Percentiles rank a stretch among this genome's conserved stretches.
Evolutionary conservation across 768 basidiomycete genomes (phyloP).

Genomic region (Lactarius sanguifluus): DNA sequence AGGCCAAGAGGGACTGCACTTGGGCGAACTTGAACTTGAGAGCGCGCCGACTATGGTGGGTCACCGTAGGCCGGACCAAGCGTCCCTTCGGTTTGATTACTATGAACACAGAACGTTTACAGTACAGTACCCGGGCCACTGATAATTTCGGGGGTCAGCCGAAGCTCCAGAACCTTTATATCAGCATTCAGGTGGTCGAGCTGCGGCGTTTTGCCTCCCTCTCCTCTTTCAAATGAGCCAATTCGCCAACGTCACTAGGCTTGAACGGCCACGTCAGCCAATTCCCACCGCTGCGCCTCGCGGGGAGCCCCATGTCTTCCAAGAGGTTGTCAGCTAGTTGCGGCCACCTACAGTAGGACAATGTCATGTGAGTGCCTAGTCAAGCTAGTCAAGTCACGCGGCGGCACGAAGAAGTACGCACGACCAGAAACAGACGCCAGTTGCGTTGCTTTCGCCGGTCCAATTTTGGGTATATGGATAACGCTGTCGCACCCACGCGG

Average conservation of each 20-base stretch:
- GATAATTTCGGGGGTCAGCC: not conserved
- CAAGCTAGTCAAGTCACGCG: not conserved
- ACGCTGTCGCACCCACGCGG: slow-evolving; percentile 55
- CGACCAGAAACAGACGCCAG: slow-evolving; percentile 52
- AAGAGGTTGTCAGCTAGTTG: slow-evolving; percentile 57
- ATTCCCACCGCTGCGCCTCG: slow-evolving; percentile 57
- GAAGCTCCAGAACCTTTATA: not conserved
- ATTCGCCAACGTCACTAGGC: slow-evolving; percentile 48
- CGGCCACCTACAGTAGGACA: slow-evolving; percentile 49
- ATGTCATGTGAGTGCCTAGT: not conserved
- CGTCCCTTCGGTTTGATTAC: too few relatives aligned
- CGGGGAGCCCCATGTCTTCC: slow-evolving; percentile 58
- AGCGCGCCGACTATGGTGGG: too few relatives aligned
- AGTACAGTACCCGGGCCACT: not conserved
- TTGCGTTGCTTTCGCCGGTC: slow-evolving; percentile 54
- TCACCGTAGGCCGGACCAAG: too few relatives aligned
- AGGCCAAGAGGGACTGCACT: too few relatives aligned
- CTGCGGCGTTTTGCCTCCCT: slow-evolving; percentile 37
- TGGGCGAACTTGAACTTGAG: too few relatives aligned
- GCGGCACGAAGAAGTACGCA: slow-evolving; percentile 30
- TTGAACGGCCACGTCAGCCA: slow-evolving; percentile 68
- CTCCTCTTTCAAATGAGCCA: slow-evolving; percentile 49
- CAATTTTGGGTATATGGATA: slow-evolving; percentile 51
- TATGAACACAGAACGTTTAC: too few relatives aligned
- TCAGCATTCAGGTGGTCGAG: not conserved